Conservation (phyloP, 371 early-diverging fungal species). For the Mucor circinelloides region DNA sequence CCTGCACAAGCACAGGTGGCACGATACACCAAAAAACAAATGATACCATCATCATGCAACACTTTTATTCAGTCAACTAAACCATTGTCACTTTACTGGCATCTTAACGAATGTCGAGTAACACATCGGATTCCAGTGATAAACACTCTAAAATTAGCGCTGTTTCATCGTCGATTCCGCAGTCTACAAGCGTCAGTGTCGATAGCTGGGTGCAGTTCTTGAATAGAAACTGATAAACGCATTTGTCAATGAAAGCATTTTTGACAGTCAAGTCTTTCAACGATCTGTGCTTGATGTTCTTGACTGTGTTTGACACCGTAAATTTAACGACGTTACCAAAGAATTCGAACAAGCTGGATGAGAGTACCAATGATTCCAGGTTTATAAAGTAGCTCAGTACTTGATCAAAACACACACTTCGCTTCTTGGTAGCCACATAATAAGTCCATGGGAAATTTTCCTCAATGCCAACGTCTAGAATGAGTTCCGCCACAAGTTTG, state of each 20-base stretch:
- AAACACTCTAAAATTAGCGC: not conserved
- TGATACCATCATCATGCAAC: not conserved
- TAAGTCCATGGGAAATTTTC: not conserved
- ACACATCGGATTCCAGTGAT: not conserved
- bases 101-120: not conserved
- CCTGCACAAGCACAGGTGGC: not conserved
- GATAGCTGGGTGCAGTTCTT: not conserved
- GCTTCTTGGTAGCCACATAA: not conserved
- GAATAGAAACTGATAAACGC: conserved; percentile 4
- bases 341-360: not conserved
- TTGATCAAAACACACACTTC: not conserved
- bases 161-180: conserved; percentile 2
- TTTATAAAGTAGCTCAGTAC: not conserved
- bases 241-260: not conserved
- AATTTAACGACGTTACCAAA: not conserved
- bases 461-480: not conserved
- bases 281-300: not conserved
- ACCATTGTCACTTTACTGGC: not conserved
- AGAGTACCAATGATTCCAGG: not conserved
- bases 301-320: not conserved
- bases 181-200: not conserved
- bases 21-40: not conserved
- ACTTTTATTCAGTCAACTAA: not conserved
- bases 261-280: not conserved
- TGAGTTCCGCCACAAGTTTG: not conserved